phyloP scores from a whole-genome alignment of 495 filamentous ascomycete genomes.

The Glonium stellatum region DNA sequence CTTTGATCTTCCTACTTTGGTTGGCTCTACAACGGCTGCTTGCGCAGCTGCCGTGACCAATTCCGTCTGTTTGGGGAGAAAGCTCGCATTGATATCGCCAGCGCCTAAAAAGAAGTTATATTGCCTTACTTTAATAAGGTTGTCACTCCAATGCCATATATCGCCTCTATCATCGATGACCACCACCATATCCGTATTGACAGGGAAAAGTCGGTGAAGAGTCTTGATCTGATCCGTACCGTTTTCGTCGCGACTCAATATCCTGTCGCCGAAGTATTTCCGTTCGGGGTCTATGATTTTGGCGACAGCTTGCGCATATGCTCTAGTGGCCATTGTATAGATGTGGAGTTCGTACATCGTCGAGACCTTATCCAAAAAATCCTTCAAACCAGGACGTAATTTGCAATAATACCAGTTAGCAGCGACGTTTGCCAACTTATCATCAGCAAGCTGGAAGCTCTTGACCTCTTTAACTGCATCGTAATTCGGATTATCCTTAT shows the following conservation, averaged over 20 bases:
- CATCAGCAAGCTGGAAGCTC: constrained; percentile 78
- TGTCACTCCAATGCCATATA: constrained; percentile 93
- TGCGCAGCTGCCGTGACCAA: constrained; percentile 7
- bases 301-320: constrained; percentile 87
- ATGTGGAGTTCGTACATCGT: constrained; percentile 90
- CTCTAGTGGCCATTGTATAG: constrained; percentile 97
- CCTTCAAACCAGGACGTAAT: constrained; percentile 80
- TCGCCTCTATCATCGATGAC: constrained; percentile 98
- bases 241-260: constrained; percentile 94
- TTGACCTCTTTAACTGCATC: constrained; percentile 81
- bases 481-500: constrained; percentile 83
- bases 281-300: constrained; percentile 86
- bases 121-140: constrained; percentile 87
- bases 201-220: constrained; percentile 84
- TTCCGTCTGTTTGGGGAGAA: constrained; percentile 67
- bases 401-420: constrained; percentile 95
- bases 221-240: constrained; percentile 85
- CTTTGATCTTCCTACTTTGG: constrained; percentile 1
- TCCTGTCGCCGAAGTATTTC: constrained; percentile 85
- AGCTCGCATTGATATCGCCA: constrained; percentile 97
- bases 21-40: background rate
- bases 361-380: constrained; percentile 73
- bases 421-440: constrained; percentile 64
- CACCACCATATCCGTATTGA: constrained; percentile 97
- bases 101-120: constrained; percentile 98